phyloP scores from a whole-genome alignment of 2,329 filamentous ascomycete genomes.

The Colletotrichum tofieldiae region DNA sequence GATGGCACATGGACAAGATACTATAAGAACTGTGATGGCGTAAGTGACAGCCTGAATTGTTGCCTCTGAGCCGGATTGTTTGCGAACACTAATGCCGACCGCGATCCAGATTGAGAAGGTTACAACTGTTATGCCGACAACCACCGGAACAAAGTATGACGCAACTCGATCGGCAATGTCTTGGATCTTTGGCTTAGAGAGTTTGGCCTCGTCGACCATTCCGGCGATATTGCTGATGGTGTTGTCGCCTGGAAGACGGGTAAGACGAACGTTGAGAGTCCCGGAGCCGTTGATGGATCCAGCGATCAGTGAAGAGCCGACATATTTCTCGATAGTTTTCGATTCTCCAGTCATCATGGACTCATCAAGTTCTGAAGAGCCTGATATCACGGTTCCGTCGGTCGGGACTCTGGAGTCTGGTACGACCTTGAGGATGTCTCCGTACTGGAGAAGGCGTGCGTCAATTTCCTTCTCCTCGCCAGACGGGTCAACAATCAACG shows the following conservation, averaged over 20 bases:
- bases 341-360: slow-evolving; percentile 85
- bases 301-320: slow-evolving; percentile 72
- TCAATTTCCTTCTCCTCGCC: slow-evolving; percentile 70
- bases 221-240: slow-evolving; percentile 78
- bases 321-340: slow-evolving; percentile 70
- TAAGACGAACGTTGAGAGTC: slow-evolving; percentile 71
- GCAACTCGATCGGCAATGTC: slow-evolving; percentile 79
- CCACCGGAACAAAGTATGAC: slow-evolving; percentile 77
- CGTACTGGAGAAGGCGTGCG: slow-evolving; percentile 77
- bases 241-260: slow-evolving; percentile 77
- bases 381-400: slow-evolving; percentile 77
- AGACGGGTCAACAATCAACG: slow-evolving; percentile 63
- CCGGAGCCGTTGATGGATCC: slow-evolving; percentile 79
- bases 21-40: slow-evolving; percentile 79
- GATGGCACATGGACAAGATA: slow-evolving; percentile 86
- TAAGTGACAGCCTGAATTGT: slow-evolving; percentile 77
- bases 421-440: slow-evolving; percentile 75
- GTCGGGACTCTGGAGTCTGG: slow-evolving; percentile 76
- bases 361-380: slow-evolving; percentile 79
- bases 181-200: slow-evolving; percentile 79
- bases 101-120: slow-evolving; percentile 79
- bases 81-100: slow-evolving; percentile 63
- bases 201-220: slow-evolving; percentile 80
- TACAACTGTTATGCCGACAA: slow-evolving; percentile 70
- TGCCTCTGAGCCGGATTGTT: slow-evolving; percentile 63